Evolutionary conservation across 2,329 filamentous ascomycete genomes (phyloP), one percentile per base, ranked within the genome.

Genomic region (Apiospora aurea): DNA sequence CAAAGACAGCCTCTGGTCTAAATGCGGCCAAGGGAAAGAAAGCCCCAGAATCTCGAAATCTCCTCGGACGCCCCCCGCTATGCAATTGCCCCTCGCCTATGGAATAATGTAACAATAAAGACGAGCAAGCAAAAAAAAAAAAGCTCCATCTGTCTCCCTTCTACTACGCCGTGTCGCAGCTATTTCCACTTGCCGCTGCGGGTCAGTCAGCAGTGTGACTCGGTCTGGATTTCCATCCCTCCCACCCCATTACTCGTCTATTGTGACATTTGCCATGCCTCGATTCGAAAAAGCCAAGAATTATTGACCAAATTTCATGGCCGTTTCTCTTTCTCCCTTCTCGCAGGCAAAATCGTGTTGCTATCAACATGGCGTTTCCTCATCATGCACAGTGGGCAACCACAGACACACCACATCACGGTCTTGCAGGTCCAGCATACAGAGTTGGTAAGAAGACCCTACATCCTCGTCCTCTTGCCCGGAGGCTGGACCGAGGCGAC

Each of bases 361-460:
- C 38, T 18, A 38, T n/a, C 16, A 14, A 11, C 24, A 26, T 11
- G 21, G 18, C 10, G 10, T 11, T 47, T 68, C 43, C 21, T 29
- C 13, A 26, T 44, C 43, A 5, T 79, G 79, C 61, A 80, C 75
- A 61, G 72, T 75, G 24, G 38, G 6, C 47, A 43, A 2, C 47
- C 46, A 24, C 68, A 69, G 7, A 57, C 18, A 57, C 68, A 69
- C 68, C 68, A 57, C 26, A 24, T 6, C 4, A 57, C 34, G n/a
- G 68, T 53, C 29, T 43, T 26, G 16, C 29, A 43, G 49, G 46
- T 57, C 38, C 68, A 53, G n/a, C 68, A 41, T 26, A 57, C 29
- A 53, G 47, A 69, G 47, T 41, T 38, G 46, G 68, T 51, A 51
- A 43, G 24, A 57, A 43, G 16, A 24, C n/a, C 47, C 68, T 51